Conservation (phyloP, 2,329 filamentous ascomycete species). For the Aspergillus sp. region DNA sequence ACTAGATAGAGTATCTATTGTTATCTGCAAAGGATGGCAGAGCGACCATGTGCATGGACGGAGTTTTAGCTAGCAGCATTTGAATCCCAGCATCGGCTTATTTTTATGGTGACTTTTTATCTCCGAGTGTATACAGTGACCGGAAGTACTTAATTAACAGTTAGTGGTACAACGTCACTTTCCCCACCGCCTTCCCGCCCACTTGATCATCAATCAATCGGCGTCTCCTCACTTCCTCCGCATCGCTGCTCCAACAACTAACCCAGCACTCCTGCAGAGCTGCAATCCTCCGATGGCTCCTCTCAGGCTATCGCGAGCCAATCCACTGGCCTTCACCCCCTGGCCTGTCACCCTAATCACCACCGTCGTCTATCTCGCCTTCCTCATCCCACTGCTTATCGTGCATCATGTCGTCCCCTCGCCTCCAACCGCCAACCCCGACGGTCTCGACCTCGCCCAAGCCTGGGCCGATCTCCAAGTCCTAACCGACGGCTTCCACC, state of each 20-base stretch:
- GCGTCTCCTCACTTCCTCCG: not conserved
- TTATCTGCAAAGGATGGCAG: not conserved
- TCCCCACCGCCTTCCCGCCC: not conserved
- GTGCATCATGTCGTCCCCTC: slow-evolving; percentile 75
- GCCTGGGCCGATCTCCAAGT: slow-evolving; percentile 82
- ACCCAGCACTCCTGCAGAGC: slow-evolving; percentile 7
- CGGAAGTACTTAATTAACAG: no score
- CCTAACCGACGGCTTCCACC: slow-evolving; percentile 76
- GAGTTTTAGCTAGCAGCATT: not conserved
- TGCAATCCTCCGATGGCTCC: slow-evolving; percentile 35
- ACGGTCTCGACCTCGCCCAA: slow-evolving; percentile 76
- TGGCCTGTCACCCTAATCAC: slow-evolving; percentile 80
- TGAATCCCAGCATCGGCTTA: not conserved
- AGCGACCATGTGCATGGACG: not conserved
- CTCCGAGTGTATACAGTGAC: not conserved
- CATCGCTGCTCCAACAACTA: not conserved
- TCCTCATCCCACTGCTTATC: slow-evolving; percentile 71
- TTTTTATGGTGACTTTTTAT: not conserved
- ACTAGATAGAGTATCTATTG: not conserved
- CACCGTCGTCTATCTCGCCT: slow-evolving; percentile 71
- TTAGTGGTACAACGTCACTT: not conserved
- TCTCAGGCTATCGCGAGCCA: slow-evolving; percentile 32
- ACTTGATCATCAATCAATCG: no score
- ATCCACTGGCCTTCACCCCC: slow-evolving; percentile 72
- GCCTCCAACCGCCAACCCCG: slow-evolving; percentile 58